phyloP scores from a whole-genome alignment of 306 rosid species.

The Inga oerstediana region DNA sequence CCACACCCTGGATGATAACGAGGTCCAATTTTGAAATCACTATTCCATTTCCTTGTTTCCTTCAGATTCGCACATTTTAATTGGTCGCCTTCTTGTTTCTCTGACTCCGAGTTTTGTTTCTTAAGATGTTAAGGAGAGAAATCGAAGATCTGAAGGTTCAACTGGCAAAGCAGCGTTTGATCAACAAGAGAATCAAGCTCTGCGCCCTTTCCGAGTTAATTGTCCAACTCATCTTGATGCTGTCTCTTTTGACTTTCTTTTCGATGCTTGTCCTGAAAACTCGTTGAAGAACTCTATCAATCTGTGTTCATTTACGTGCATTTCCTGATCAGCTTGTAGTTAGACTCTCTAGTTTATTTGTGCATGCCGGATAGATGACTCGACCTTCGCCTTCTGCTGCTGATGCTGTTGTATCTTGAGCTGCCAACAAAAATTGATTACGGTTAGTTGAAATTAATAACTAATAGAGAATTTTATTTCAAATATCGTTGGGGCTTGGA shows the following conservation, averaged over 20 bases:
- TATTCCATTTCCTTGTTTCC: no score
- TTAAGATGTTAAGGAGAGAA: slow-evolving; percentile 45
- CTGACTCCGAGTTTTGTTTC: slow-evolving; percentile 24
- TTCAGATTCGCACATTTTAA: not conserved
- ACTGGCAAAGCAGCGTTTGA: slow-evolving; percentile 48
- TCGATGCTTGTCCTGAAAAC: slow-evolving; percentile 28
- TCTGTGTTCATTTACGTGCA: not conserved
- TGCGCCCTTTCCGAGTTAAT: slow-evolving; percentile 45
- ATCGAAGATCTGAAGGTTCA: slow-evolving; percentile 51
- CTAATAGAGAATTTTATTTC: not conserved
- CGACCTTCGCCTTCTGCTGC: not conserved
- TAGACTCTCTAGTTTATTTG: not conserved
- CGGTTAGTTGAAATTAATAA: not conserved
- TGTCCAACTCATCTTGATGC: slow-evolving; percentile 46
- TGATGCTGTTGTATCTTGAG: not conserved
- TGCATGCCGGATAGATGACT: not conserved
- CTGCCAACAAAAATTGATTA: not conserved
- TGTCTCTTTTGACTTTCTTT: slow-evolving; percentile 45
- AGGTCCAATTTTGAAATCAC: slow-evolving; percentile 14
- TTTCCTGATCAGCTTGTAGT: not conserved
- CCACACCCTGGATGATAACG: slow-evolving; percentile 21
- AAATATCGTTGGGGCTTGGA: not conserved
- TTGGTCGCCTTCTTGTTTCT: not conserved
- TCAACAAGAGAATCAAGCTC: slow-evolving; percentile 54
- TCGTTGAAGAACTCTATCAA: slow-evolving; percentile 9